Evolutionary conservation across 2,329 filamentous ascomycete species (phyloP).

Genomic region (Ceratocystis destructans): DNA sequence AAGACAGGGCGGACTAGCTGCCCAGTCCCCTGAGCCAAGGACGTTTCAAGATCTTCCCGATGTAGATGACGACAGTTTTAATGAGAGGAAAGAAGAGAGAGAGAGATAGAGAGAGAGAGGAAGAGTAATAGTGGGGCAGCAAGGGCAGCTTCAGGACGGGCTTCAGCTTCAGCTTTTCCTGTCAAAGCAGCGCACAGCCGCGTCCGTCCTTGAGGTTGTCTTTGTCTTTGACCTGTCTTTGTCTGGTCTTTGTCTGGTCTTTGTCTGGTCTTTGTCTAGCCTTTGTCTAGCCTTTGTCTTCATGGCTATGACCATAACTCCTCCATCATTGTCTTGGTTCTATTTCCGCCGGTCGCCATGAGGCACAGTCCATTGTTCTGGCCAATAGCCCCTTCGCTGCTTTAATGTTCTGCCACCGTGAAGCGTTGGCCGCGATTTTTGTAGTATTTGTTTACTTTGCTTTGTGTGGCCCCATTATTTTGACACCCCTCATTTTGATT

Average conservation of each 20-base stretch:
- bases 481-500: background rate
- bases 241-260: background rate
- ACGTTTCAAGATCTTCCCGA: constrained; percentile 7
- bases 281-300: background rate
- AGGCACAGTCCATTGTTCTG: too few relatives aligned
- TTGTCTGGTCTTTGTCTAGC: background rate
- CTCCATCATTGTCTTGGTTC: too few relatives aligned
- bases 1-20: background rate
- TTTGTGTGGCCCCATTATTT: background rate
- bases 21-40: background rate
- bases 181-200: background rate
- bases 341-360: too few relatives aligned
- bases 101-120: background rate
- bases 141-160: background rate
- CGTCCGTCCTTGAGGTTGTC: background rate
- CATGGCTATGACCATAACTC: background rate
- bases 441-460: background rate
- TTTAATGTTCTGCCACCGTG: too few relatives aligned
- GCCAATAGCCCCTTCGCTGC: too few relatives aligned
- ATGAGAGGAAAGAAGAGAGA: background rate
- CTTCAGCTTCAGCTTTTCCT: background rate
- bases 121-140: background rate
- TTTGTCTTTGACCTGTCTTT: background rate
- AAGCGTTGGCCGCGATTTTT: too few relatives aligned
- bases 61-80: background rate